Percentiles rank a stretch among this genome's conserved stretches.
Conservation (phyloP, 208 protist genomes). For the Acanthamoeba sp. region DNA sequence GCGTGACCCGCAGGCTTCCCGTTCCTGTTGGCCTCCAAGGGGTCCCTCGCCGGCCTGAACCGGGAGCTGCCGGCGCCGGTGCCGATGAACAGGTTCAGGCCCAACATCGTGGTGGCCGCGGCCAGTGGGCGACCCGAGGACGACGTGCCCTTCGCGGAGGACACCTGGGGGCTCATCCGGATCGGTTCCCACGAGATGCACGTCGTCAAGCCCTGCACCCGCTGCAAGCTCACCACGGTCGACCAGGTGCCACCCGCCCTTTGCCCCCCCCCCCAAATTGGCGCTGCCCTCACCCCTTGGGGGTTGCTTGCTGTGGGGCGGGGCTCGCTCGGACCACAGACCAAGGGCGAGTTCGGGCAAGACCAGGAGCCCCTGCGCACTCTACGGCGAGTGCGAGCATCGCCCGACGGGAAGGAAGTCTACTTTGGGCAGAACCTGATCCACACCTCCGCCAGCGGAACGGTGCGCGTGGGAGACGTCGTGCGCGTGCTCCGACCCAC, state of each 20-base stretch:
- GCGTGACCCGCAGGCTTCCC: conserved; percentile 13
- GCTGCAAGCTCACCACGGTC: conserved; percentile 69
- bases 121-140: not conserved
- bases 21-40: conserved; percentile 10
- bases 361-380: not conserved
- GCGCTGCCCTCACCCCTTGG: no score
- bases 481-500: not conserved
- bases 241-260: not conserved
- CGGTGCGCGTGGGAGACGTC: not conserved
- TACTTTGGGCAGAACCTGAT: conserved; percentile 58
- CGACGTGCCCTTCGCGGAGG: conserved; percentile 48
- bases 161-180: not conserved
- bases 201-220: conserved; percentile 59
- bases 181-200: conserved; percentile 25
- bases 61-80: not conserved
- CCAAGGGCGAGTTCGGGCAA: not conserved
- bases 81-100: conserved; percentile 54
- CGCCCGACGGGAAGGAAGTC: not conserved
- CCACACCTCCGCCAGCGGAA: not conserved
- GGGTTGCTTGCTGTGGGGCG: no score
- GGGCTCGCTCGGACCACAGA: not conserved
- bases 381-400: not conserved
- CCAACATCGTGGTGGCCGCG: conserved; percentile 62
- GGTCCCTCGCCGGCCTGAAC: conserved; percentile 3
- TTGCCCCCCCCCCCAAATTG: not conserved